A percentile compares a stretch with the other conserved stretches of the same genome.
phyloP scores from a whole-genome alignment of 2,329 filamentous ascomycete genomes.

The Neofusicoccum umdonicola region DNA sequence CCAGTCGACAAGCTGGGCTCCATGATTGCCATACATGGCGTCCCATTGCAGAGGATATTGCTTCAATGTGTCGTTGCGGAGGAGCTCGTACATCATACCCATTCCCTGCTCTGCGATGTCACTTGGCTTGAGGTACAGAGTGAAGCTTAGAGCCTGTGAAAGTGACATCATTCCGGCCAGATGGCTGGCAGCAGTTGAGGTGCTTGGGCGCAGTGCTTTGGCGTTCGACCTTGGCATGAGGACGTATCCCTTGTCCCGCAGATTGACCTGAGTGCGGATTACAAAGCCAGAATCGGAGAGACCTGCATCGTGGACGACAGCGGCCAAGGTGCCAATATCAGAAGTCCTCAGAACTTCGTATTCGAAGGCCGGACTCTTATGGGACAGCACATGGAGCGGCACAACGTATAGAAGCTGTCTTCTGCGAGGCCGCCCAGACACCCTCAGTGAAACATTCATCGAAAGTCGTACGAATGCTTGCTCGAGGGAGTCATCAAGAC shows the following conservation, averaged over 20 bases:
- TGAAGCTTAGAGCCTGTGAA: background rate
- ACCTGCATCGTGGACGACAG: slow-evolving; percentile 10
- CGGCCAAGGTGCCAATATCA: background rate
- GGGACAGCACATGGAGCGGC: background rate
- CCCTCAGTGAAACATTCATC: slow-evolving; percentile 1
- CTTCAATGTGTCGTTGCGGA: background rate
- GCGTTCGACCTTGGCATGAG: slow-evolving; percentile 11
- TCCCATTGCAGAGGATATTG: slow-evolving; percentile 1
- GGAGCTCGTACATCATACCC: background rate
- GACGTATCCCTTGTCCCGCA: background rate
- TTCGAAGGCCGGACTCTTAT: background rate
- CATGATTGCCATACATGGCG: background rate
- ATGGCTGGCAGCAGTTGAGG: background rate
- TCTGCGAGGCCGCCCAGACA: background rate
- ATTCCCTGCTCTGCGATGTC: slow-evolving; percentile 10
- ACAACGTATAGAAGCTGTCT: slow-evolving; percentile 1
- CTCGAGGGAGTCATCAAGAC: background rate
- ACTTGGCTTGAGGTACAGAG: slow-evolving; percentile 13
- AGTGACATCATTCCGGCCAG: background rate
- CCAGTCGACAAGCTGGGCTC: slow-evolving; percentile 4
- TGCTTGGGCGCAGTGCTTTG: slow-evolving; percentile 3
- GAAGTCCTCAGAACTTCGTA: background rate
- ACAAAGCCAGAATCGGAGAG: background rate
- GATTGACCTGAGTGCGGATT: background rate
- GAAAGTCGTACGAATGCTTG: slow-evolving; percentile 10